Evolutionary conservation across 2,329 filamentous ascomycete genomes (phyloP).

Genomic region (Calonectria ilicicola): DNA sequence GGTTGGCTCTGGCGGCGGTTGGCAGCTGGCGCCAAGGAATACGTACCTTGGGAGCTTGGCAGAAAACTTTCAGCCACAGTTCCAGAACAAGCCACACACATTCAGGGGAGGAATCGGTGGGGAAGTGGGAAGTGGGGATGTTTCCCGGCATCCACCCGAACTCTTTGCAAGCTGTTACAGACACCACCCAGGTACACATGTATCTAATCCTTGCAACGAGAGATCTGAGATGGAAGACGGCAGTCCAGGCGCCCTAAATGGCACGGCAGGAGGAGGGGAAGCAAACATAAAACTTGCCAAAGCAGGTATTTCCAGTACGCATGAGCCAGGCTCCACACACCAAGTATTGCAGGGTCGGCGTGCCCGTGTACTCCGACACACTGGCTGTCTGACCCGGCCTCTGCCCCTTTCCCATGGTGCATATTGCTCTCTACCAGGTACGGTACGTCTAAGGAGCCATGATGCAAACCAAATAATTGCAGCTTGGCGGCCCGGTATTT

Average conservation of each 20-base stretch:
- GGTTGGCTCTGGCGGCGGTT: constrained; percentile 15
- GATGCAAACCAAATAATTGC: background rate
- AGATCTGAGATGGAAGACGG: background rate
- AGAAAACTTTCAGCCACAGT: constrained; percentile 19
- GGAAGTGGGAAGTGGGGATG: constrained; percentile 20
- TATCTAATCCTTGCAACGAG: constrained; percentile 13
- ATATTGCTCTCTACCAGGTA: background rate
- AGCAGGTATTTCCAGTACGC: background rate
- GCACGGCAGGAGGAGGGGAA: background rate
- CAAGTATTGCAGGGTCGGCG: background rate
- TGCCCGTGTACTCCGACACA: background rate
- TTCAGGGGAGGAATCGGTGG: constrained; percentile 7
- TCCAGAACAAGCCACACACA: constrained; percentile 5
- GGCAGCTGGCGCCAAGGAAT: constrained; percentile 1
- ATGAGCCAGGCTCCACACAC: background rate
- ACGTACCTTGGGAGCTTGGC: constrained; percentile 15
- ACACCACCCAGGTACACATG: background rate
- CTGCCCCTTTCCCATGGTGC: background rate
- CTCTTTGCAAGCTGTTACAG: background rate
- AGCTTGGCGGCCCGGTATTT: constrained; percentile 25
- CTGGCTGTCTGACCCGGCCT: background rate
- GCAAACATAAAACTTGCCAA: background rate
- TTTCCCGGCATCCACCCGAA: background rate
- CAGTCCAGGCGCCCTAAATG: background rate
- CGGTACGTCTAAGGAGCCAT: no score